Percentiles rank a stretch among this genome's conserved stretches.
Evolutionary conservation across 345 rosid genomes (phyloP).

Genomic region (Salix exigua): DNA sequence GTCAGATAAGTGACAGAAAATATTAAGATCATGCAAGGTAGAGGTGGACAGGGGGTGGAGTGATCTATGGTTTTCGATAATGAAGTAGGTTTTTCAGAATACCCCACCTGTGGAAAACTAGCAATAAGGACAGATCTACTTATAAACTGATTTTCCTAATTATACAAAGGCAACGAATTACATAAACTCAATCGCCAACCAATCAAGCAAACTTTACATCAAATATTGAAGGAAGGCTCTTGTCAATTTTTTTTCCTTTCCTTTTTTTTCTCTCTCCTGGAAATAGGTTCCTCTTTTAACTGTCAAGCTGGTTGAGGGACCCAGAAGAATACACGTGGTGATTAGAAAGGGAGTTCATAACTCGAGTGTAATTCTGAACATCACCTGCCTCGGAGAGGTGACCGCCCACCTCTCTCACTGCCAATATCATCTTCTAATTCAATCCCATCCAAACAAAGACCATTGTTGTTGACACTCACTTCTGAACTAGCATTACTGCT

Average conservation of each 20-base stretch:
- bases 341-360: conserved; percentile 1
- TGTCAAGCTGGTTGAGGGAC: conserved; percentile 14
- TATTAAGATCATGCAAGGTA: background rate
- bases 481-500: conserved; percentile 98
- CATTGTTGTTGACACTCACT: conserved; percentile 74
- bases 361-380: background rate
- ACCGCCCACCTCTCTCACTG: conserved; percentile 59
- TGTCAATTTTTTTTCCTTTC: conserved; percentile 9
- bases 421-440: conserved; percentile 64
- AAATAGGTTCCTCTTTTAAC: conserved; percentile 22
- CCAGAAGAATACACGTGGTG: conserved; percentile 15
- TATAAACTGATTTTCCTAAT: conserved; percentile 23
- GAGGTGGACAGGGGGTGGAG: background rate
- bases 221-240: conserved; percentile 12
- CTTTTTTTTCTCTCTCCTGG: background rate
- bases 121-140: conserved; percentile 11
- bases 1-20: background rate
- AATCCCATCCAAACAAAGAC: conserved; percentile 51
- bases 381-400: conserved; percentile 74
- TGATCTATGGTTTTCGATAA: conserved; percentile 1
- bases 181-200: conserved; percentile 19
- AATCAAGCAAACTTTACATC: conserved; percentile 35
- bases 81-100: conserved; percentile 10
- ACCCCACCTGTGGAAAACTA: conserved; percentile 19
- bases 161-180: conserved; percentile 26